Evolutionary conservation across 352 stramenopile genomes (phyloP).

Genomic region (Phytophthora multivora): DNA sequence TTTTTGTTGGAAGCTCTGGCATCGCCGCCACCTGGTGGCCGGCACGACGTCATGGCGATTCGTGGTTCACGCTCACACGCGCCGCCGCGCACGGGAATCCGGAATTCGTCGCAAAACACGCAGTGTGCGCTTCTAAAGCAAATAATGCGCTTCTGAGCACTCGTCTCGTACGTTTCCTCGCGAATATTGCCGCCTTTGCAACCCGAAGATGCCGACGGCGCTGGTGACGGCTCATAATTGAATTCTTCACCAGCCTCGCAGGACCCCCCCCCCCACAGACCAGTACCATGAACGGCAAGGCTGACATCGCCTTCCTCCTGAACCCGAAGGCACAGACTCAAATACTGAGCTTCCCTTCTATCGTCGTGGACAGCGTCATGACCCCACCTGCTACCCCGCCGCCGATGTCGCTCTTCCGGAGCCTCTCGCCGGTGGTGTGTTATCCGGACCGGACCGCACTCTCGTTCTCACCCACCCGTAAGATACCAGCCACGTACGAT

Average conservation of each 20-base stretch:
- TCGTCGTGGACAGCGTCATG: conserved; percentile 2
- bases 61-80: not conserved
- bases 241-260: conserved; percentile 9
- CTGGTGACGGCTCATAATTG: conserved; percentile 14
- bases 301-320: conserved; percentile 49
- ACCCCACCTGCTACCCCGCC: conserved; percentile 17
- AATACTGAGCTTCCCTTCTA: conserved; percentile 2
- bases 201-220: not conserved
- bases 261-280: not conserved
- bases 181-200: conserved; percentile 16
- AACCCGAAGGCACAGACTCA: conserved; percentile 27
- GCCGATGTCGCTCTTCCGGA: conserved; percentile 25
- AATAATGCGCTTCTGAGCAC: conserved; percentile 20
- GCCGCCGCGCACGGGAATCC: conserved; percentile 10
- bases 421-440: conserved; percentile 12
- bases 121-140: conserved; percentile 6
- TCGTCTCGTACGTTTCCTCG: conserved; percentile 20
- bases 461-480: conserved; percentile 24
- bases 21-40: not conserved
- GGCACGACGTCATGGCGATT: conserved; percentile 11
- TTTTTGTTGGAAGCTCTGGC: conserved; percentile 19
- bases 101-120: conserved; percentile 9
- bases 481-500: conserved; percentile 33
- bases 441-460: conserved; percentile 7
- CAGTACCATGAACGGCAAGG: conserved; percentile 35